phyloP scores from a whole-genome alignment of 2,329 filamentous ascomycete species.

The Pochonia chlamydosporia region DNA sequence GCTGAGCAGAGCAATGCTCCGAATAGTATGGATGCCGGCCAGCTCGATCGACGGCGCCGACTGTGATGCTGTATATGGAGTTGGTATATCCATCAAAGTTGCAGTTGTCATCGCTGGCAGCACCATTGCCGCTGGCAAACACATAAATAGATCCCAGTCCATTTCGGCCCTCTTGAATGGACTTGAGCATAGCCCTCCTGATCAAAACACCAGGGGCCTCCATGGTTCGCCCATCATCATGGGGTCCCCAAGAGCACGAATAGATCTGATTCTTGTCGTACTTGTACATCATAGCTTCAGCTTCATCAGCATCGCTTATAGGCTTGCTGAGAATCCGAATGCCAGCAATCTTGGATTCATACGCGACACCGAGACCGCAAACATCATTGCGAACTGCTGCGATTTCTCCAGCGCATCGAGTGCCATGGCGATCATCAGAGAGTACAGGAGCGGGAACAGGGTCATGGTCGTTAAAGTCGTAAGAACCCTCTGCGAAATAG shows the following conservation, averaged over 20 bases:
- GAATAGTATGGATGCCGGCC: slow-evolving; percentile 94
- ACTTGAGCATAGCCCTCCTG: slow-evolving; percentile 83
- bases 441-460: slow-evolving; percentile 77
- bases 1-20: slow-evolving; percentile 88
- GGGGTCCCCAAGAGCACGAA: slow-evolving; percentile 97
- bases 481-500: slow-evolving; percentile 89
- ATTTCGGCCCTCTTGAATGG: slow-evolving; percentile 77
- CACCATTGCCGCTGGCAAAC: slow-evolving; percentile 91
- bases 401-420: slow-evolving; percentile 90
- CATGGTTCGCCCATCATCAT: slow-evolving; percentile 91
- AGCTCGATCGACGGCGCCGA: slow-evolving; percentile 83
- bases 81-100: slow-evolving; percentile 99
- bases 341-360: slow-evolving; percentile 82
- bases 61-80: slow-evolving; percentile 97
- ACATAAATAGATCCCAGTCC: slow-evolving; percentile 90
- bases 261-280: slow-evolving; percentile 93
- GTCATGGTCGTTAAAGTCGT: slow-evolving; percentile 87
- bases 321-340: slow-evolving; percentile 88
- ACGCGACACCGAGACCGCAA: slow-evolving; percentile 94
- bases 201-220: slow-evolving; percentile 88
- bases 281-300: slow-evolving; percentile 85
- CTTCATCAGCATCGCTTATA: slow-evolving; percentile 90
- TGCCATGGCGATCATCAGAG: slow-evolving; percentile 83
- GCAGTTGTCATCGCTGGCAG: slow-evolving; percentile 83
- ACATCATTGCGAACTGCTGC: slow-evolving; percentile 87